phyloP scores from a whole-genome alignment of 495 filamentous ascomycete species.

The Aspergillus avenaceus region DNA sequence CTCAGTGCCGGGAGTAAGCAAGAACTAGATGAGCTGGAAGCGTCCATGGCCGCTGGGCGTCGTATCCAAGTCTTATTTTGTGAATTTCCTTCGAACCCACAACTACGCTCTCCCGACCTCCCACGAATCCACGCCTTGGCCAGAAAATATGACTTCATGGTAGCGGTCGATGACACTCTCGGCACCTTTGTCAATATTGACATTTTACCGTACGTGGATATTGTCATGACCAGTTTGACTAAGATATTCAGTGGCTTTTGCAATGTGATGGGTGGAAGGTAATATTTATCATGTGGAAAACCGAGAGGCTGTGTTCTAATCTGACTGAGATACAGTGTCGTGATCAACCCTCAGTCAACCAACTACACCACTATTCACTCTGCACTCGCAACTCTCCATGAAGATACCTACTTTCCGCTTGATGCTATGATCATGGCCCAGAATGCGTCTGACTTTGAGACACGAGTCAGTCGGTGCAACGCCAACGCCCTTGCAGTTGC shows the following conservation, averaged over 20 bases:
- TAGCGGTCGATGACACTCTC: slow-evolving; percentile 46
- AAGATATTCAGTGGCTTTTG: slow-evolving; percentile 24
- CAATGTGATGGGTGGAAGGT: slow-evolving; percentile 26
- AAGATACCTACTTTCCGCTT: slow-evolving; percentile 16
- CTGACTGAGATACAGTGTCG: not conserved
- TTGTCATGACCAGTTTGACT: slow-evolving; percentile 19
- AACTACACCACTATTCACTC: slow-evolving; percentile 6
- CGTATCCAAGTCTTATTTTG: slow-evolving; percentile 27
- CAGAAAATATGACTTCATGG: slow-evolving; percentile 36
- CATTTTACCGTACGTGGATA: slow-evolving; percentile 17
- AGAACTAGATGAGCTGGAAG: slow-evolving; percentile 32
- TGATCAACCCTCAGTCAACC: slow-evolving; percentile 10
- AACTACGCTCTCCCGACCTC: slow-evolving; percentile 38
- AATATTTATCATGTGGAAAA: not conserved
- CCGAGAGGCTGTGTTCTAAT: not conserved
- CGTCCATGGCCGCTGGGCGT: slow-evolving; percentile 13
- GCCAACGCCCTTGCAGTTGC: slow-evolving; percentile 8
- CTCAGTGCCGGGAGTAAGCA: slow-evolving; percentile 21
- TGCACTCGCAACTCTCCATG: not conserved
- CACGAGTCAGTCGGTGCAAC: slow-evolving; percentile 13
- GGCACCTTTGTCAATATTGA: slow-evolving; percentile 44
- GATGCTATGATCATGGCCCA: slow-evolving; percentile 13
- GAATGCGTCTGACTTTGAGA: slow-evolving; percentile 13
- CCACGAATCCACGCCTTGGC: slow-evolving; percentile 28
- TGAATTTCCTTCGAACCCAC: slow-evolving; percentile 46